Evolutionary conservation across 1,139 yeast genomes (phyloP).

Genomic region (Magnusiomyces paraingens): DNA sequence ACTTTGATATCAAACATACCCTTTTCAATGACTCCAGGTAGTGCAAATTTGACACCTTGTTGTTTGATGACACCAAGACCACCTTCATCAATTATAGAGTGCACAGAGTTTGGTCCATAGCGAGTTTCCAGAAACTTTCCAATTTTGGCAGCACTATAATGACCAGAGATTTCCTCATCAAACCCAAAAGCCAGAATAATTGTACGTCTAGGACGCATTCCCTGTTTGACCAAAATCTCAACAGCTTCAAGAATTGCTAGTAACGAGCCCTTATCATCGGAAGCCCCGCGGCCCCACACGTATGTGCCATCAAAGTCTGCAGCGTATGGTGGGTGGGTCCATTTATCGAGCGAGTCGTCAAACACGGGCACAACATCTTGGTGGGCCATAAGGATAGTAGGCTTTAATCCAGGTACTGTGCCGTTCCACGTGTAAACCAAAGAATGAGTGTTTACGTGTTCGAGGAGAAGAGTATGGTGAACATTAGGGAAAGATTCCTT

Average conservation of each 20-base stretch:
- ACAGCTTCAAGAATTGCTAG: slow-evolving; percentile 54
- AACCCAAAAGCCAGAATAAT: slow-evolving; percentile 58
- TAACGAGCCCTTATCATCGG: slow-evolving; percentile 56
- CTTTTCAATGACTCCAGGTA: slow-evolving; percentile 61
- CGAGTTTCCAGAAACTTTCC: slow-evolving; percentile 40
- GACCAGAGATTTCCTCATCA: slow-evolving; percentile 66
- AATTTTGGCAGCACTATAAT: slow-evolving; percentile 47
- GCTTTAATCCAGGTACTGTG: slow-evolving; percentile 45
- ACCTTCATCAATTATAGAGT: slow-evolving; percentile 63
- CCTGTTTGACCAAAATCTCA: slow-evolving; percentile 40
- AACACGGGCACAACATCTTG: slow-evolving; percentile 81
- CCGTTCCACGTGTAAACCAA: slow-evolving; percentile 66
- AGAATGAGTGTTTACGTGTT: slow-evolving; percentile 59
- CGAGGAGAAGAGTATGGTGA: slow-evolving; percentile 43
- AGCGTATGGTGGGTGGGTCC: slow-evolving; percentile 66
- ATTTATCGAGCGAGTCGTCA: slow-evolving; percentile 46
- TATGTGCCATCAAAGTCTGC: slow-evolving; percentile 57
- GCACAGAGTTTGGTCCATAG: slow-evolving; percentile 52
- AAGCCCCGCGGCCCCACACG: slow-evolving; percentile 61
- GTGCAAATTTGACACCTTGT: slow-evolving; percentile 45
- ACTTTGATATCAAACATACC: slow-evolving; percentile 51
- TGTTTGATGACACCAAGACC: slow-evolving; percentile 35
- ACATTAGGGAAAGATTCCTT: slow-evolving; percentile 54
- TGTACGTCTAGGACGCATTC: slow-evolving; percentile 48
- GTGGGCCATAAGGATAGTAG: slow-evolving; percentile 69